Evolutionary conservation across 257 asterid genomes (phyloP).

Genomic region (Prunella vulgaris): DNA sequence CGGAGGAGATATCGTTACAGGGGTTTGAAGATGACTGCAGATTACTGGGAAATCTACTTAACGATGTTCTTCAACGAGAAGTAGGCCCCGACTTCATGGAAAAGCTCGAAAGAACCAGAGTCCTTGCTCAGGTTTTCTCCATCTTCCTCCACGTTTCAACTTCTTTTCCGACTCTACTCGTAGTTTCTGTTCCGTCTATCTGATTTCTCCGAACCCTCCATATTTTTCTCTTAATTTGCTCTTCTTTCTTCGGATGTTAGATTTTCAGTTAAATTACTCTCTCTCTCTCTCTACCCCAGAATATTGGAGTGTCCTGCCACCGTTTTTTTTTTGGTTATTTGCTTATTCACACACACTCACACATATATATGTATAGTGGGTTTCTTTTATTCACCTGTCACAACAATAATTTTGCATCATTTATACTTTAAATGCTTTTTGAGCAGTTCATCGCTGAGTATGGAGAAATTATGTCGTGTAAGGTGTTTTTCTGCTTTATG

Average conservation of each 20-base stretch:
- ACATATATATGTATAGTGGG: background rate
- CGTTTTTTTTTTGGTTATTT: no score
- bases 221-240: background rate
- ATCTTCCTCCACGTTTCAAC: background rate
- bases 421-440: no score
- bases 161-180: background rate
- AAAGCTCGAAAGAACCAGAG: slow-evolving; percentile 67
- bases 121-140: slow-evolving; percentile 74
- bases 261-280: background rate
- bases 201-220: background rate
- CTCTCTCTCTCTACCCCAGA: background rate
- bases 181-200: background rate
- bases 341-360: background rate
- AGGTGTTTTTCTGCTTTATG: slow-evolving; percentile 10
- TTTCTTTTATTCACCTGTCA: background rate
- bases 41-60: slow-evolving; percentile 72
- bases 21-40: slow-evolving; percentile 90
- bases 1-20: slow-evolving; percentile 88
- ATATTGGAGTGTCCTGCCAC: background rate
- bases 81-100: slow-evolving; percentile 76
- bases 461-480: background rate
- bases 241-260: slow-evolving; percentile 15
- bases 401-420: background rate
- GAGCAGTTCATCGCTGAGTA: background rate
- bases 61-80: slow-evolving; percentile 82